Percentiles rank a stretch among this genome's conserved stretches.
Conservation (phyloP, 768 basidiomycete species). For the Amanita rimosa region DNA sequence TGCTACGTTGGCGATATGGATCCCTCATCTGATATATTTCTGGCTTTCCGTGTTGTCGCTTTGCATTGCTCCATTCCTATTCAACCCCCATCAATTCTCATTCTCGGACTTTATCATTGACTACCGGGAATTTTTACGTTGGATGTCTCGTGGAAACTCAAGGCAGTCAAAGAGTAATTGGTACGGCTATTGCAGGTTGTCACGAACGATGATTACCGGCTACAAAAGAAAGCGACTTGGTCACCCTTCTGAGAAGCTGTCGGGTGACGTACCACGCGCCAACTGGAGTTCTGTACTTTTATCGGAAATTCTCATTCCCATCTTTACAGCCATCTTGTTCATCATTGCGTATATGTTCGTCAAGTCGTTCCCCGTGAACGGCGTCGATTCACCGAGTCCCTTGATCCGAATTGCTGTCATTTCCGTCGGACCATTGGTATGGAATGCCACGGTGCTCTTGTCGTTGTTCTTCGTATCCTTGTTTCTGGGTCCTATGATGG, state of each 20-base stretch:
- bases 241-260: conserved; percentile 94
- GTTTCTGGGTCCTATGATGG: conserved; percentile 85
- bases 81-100: conserved; percentile 99
- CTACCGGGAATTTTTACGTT: conserved; percentile 95
- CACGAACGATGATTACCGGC: conserved; percentile 94
- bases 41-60: conserved; percentile 95
- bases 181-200: conserved; percentile 98
- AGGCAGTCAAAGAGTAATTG: conserved; percentile 94
- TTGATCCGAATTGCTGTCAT: conserved; percentile 85
- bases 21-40: conserved; percentile 95
- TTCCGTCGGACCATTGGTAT: conserved; percentile 86
- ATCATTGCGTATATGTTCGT: conserved; percentile 85
- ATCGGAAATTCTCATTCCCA: conserved; percentile 75
- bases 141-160: conserved; percentile 99
- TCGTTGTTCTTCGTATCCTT: conserved; percentile 86
- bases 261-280: conserved; percentile 89
- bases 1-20: conserved; percentile 85
- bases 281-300: conserved; percentile 76
- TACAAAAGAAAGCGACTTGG: conserved; percentile 99
- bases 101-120: conserved; percentile 97
- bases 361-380: conserved; percentile 72
- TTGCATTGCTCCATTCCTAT: conserved; percentile 94
- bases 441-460: conserved; percentile 85
- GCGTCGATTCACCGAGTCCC: conserved; percentile 64
- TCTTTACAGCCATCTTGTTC: conserved; percentile 68